phyloP scores from a whole-genome alignment of 2,329 filamentous ascomycete genomes.

The Balansia obtecta region DNA sequence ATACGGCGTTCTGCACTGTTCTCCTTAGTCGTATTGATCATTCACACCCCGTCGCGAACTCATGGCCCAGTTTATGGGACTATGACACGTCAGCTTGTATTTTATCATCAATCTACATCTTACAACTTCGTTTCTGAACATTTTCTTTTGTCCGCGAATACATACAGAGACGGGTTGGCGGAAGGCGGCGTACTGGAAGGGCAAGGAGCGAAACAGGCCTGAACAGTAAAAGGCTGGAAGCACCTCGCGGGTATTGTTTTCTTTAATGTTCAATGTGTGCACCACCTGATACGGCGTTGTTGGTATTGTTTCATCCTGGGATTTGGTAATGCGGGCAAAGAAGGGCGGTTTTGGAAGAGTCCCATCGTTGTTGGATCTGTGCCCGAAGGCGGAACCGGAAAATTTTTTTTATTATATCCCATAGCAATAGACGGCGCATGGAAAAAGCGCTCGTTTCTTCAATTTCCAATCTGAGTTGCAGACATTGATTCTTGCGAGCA shows the following conservation, averaged over 20 bases:
- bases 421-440: slow-evolving; percentile 6
- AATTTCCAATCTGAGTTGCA: background rate
- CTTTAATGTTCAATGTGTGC: background rate
- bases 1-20: background rate
- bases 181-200: slow-evolving; percentile 6
- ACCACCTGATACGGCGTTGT: background rate
- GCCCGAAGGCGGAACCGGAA: background rate
- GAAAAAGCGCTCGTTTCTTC: slow-evolving; percentile 5
- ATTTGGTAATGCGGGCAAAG: background rate
- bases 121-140: background rate
- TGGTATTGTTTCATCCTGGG: background rate
- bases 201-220: background rate
- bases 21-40: background rate
- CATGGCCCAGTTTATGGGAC: background rate
- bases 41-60: background rate
- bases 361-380: background rate
- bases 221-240: background rate
- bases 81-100: slow-evolving; percentile 1
- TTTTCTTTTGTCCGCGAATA: slow-evolving; percentile 6
- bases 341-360: background rate
- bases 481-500: background rate
- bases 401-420: background rate
- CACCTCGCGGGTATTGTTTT: background rate
- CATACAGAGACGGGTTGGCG: slow-evolving; percentile 1
- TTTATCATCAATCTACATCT: background rate